Evolutionary conservation across 2,329 filamentous ascomycete genomes (phyloP).

Genomic region (Neonectria hederae): DNA sequence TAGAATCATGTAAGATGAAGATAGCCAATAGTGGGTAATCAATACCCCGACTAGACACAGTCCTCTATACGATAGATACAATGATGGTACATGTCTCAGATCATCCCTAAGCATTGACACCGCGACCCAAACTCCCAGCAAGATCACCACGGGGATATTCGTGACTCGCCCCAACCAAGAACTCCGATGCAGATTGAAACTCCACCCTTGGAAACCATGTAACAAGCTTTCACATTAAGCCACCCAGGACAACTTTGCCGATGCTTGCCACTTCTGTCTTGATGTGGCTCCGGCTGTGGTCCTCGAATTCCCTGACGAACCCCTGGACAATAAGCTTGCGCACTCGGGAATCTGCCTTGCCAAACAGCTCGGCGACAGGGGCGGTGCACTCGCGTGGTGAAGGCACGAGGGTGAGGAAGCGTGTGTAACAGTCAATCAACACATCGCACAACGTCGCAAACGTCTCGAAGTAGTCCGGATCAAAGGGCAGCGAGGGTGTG

Average conservation of each 20-base stretch:
- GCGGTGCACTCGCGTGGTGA: slow-evolving; percentile 77
- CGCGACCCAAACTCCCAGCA: slow-evolving; percentile 33
- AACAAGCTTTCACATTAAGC: slow-evolving; percentile 68
- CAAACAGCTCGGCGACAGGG: slow-evolving; percentile 82
- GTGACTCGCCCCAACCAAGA: slow-evolving; percentile 31
- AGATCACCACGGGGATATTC: slow-evolving; percentile 34
- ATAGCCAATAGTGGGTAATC: background rate
- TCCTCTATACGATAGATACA: background rate
- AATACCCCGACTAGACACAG: background rate
- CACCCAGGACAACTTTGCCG: slow-evolving; percentile 88
- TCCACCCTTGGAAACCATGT: slow-evolving; percentile 4
- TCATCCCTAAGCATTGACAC: slow-evolving; percentile 1
- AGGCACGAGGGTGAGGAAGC: slow-evolving; percentile 78
- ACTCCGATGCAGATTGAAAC: slow-evolving; percentile 31
- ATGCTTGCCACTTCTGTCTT: slow-evolving; percentile 86
- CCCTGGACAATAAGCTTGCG: slow-evolving; percentile 89
- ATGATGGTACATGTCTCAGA: background rate
- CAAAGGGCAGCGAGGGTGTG: slow-evolving; percentile 92
- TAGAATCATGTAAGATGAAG: slow-evolving; percentile 8
- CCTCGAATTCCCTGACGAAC: slow-evolving; percentile 92
- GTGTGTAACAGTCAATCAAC: slow-evolving; percentile 89
- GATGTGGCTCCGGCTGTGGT: slow-evolving; percentile 77
- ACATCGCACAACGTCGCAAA: slow-evolving; percentile 97
- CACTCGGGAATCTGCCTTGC: slow-evolving; percentile 86
- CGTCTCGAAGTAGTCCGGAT: slow-evolving; percentile 96